Conservation (phyloP, 179 eudicot genomes). For the Nepenthes alata region DNA sequence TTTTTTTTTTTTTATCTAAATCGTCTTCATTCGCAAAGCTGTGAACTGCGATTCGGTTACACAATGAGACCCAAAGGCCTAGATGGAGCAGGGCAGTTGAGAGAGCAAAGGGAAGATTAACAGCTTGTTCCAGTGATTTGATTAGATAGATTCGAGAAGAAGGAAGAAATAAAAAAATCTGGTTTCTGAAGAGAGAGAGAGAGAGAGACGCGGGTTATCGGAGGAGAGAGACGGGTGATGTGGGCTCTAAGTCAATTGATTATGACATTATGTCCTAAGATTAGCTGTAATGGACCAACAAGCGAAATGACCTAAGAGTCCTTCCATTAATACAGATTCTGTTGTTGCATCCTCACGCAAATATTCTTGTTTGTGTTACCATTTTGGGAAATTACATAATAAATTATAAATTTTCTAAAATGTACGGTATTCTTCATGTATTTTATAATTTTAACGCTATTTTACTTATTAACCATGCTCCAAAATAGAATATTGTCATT, state of each 20-base stretch:
- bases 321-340: not conserved
- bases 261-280: conserved; percentile 9
- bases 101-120: not conserved
- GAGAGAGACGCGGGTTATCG: conserved; percentile 20
- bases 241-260: conserved; percentile 15
- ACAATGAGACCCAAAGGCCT: not conserved
- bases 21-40: not conserved
- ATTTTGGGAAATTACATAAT: no score
- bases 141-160: not conserved
- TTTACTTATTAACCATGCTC: no score
- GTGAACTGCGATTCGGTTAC: not conserved
- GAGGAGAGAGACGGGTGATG: conserved; percentile 11
- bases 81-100: not conserved
- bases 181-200: not conserved
- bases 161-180: not conserved
- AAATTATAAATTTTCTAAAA: no score
- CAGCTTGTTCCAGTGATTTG: not conserved
- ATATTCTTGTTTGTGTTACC: no score
- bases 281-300: conserved; percentile 14
- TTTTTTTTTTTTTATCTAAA: not conserved
- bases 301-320: not conserved
- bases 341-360: not conserved
- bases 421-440: no score
- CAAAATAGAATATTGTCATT: no score
- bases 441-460: no score